phyloP scores from a whole-genome alignment of 1,284 basidiomycete species.

The Ustilago curta region DNA sequence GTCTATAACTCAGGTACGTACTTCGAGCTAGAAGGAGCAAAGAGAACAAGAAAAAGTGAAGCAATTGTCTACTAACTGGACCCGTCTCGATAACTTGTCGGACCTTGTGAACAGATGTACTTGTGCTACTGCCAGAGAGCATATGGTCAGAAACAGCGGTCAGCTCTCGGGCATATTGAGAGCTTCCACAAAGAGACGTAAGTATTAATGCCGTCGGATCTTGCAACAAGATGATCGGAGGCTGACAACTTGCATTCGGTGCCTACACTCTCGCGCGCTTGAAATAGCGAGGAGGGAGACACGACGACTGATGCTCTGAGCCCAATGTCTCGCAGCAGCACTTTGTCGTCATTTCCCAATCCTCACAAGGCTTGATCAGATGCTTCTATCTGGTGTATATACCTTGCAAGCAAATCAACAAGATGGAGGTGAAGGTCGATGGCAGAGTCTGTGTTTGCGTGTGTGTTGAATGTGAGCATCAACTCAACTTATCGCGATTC shows the following conservation, averaged over 20 bases:
- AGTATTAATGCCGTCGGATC: neutral
- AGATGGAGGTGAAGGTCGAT: neutral
- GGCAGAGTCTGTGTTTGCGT: neutral
- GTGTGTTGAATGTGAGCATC: neutral
- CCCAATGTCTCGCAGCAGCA: constrained; percentile 16
- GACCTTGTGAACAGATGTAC: constrained; percentile 27
- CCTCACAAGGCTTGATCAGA: neutral
- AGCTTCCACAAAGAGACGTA: constrained; percentile 25
- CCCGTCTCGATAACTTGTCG: neutral
- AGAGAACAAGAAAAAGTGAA: neutral
- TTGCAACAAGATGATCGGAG: no score
- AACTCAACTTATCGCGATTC: neutral
- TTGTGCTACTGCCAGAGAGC: constrained; percentile 50
- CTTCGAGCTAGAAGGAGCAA: neutral
- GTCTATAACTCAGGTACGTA: constrained; percentile 45
- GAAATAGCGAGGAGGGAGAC: constrained; percentile 30
- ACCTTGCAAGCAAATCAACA: constrained; percentile 3
- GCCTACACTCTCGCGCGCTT: no score
- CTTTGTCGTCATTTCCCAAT: constrained; percentile 8
- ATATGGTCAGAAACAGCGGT: constrained; percentile 51
- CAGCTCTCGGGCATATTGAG: constrained; percentile 21
- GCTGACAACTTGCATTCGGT: neutral
- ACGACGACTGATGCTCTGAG: constrained; percentile 28
- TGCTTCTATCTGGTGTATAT: neutral
- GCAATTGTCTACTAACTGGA: neutral